These are phyloP conservation scores for Solanum sitiens DNA, from an alignment of 257 asterid species.

Conservation along the genomic window DNA sequence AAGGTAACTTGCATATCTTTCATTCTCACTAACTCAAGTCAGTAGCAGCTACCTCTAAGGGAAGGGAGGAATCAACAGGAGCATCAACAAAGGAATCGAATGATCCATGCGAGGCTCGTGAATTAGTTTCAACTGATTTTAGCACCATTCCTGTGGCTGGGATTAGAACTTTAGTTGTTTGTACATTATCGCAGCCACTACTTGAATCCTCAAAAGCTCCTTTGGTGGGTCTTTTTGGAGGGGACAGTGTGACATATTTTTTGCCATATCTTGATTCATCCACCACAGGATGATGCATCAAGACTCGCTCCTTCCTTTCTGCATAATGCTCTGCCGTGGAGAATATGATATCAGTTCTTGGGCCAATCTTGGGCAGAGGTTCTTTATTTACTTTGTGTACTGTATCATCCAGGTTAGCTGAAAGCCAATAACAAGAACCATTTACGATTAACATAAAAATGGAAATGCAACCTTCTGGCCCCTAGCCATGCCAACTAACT, in stretches of 20 bases:
- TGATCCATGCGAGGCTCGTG: constrained; percentile 30
- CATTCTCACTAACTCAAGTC: background rate
- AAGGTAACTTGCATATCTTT: background rate
- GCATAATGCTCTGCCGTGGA: constrained; percentile 21
- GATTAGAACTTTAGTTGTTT: constrained; percentile 20
- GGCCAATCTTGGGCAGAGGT: constrained; percentile 17
- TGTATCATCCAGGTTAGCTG: constrained; percentile 45
- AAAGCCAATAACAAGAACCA: constrained; percentile 5
- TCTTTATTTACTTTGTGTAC: constrained; percentile 33
- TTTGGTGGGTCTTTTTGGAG: constrained; percentile 38
- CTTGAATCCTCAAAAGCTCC: constrained; percentile 37
- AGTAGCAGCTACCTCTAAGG: constrained; percentile 53
- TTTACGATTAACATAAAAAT: background rate
- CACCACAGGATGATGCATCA: constrained; percentile 25
- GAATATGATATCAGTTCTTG: constrained; percentile 24
- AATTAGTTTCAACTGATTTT: constrained; percentile 24
- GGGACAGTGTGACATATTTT: constrained; percentile 30
- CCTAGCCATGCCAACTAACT: background rate
- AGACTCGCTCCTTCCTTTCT: constrained; percentile 34
- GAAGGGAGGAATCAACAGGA: constrained; percentile 50
- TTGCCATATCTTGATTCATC: constrained; percentile 31
- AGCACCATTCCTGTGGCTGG: constrained; percentile 24
- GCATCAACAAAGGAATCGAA: constrained; percentile 21
- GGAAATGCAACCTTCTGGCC: background rate
- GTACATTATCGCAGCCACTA: constrained; percentile 41